A percentile compares a stretch with the other conserved stretches of the same genome.
These are phyloP conservation scores for Amanita fuliginea DNA, from an alignment of 768 basidiomycete genomes.

Conservation along the genomic window DNA sequence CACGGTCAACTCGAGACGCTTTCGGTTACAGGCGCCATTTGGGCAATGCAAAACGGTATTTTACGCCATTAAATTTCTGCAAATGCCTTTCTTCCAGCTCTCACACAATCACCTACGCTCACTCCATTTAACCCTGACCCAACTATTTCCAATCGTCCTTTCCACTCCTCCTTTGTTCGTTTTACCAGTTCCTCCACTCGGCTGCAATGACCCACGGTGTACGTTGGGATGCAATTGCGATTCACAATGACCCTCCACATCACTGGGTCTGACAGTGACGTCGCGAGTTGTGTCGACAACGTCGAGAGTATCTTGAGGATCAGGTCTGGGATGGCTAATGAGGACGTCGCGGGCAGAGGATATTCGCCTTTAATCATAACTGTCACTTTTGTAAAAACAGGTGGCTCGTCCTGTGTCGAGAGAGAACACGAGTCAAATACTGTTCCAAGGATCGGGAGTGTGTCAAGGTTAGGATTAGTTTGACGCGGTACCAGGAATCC, in stretches of 20 bases:
- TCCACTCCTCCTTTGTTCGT: conserved; percentile 32
- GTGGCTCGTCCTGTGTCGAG: conserved; percentile 33
- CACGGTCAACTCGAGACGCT: no score
- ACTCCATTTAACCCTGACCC: conserved; percentile 87
- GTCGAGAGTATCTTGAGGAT: conserved; percentile 23
- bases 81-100: conserved; percentile 48
- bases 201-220: conserved; percentile 57
- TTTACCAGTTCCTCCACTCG: conserved; percentile 51
- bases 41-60: no score
- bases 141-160: conserved; percentile 44
- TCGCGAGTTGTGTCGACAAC: conserved; percentile 35
- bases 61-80: no score
- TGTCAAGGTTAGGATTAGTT: conserved; percentile 9
- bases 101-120: conserved; percentile 79
- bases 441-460: conserved; percentile 60
- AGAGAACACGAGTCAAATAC: conserved; percentile 85
- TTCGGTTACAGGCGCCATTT: no score
- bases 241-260: conserved; percentile 44
- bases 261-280: conserved; percentile 42
- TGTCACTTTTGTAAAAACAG: conserved; percentile 61
- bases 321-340: conserved; percentile 16
- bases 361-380: conserved; percentile 88
- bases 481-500: conserved; percentile 91
- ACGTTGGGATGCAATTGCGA: conserved; percentile 68
- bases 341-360: conserved; percentile 16